These are phyloP conservation scores for Isatis lusitanica DNA, from an alignment of 441 rosid genomes.

Conservation along the genomic window DNA sequence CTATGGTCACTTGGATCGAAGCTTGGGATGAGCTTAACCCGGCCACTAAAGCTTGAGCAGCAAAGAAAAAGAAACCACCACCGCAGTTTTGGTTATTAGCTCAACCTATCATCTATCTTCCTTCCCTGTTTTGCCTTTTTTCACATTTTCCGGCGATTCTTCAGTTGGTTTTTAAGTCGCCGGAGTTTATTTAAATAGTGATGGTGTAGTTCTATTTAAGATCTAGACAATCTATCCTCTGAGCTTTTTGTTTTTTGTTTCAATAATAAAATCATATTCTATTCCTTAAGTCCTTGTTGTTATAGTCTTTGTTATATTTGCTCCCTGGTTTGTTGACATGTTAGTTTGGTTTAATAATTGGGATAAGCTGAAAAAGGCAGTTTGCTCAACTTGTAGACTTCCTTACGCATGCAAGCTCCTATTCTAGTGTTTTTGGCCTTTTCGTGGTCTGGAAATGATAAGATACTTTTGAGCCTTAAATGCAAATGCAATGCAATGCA, in stretches of 20 bases:
- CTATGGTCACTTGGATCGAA: slow-evolving; percentile 92
- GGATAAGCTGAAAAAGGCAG: slow-evolving; percentile 82
- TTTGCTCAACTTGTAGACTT: slow-evolving; percentile 81
- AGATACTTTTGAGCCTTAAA: background rate
- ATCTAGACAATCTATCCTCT: slow-evolving; percentile 19
- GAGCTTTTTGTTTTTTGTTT: slow-evolving; percentile 31
- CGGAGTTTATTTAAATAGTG: slow-evolving; percentile 32
- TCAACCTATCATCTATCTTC: slow-evolving; percentile 31
- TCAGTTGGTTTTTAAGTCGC: slow-evolving; percentile 25
- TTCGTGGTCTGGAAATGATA: too few relatives aligned
- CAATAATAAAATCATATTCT: slow-evolving; percentile 29
- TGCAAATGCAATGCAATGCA: background rate
- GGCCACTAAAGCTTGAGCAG: slow-evolving; percentile 38
- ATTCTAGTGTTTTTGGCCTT: background rate
- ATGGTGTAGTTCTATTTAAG: slow-evolving; percentile 32
- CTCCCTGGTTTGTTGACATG: background rate
- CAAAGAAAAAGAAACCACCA: slow-evolving; percentile 36
- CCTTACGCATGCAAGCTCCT: slow-evolving; percentile 98
- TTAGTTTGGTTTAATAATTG: slow-evolving; percentile 18
- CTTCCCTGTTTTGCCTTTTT: slow-evolving; percentile 3
- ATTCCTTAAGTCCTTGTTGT: background rate
- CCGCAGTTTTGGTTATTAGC: slow-evolving; percentile 42
- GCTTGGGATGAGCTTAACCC: slow-evolving; percentile 96
- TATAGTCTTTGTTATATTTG: background rate
- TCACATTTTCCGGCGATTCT: slow-evolving; percentile 20